Percentiles rank a stretch among this genome's conserved stretches.
Conservation (phyloP, 2,329 filamentous ascomycete genomes). For the Botrytis sinoallii region DNA sequence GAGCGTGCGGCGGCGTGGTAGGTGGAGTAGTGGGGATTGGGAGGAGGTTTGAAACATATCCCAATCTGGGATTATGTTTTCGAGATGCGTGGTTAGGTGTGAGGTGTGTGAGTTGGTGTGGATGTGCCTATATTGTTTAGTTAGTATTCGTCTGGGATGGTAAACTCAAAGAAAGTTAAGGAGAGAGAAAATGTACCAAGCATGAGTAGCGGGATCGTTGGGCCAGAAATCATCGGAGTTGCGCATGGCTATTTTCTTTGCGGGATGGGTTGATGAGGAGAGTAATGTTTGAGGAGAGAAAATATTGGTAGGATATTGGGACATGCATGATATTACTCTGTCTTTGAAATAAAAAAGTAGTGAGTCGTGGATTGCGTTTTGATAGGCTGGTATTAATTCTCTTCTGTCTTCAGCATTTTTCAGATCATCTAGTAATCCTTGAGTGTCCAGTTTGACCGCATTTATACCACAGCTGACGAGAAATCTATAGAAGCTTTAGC, state of each 20-base stretch:
- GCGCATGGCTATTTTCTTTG: slow-evolving; percentile 13
- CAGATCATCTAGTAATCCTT: slow-evolving; percentile 21
- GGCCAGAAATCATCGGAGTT: slow-evolving; percentile 27
- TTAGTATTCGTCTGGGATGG: not conserved
- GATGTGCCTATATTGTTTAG: slow-evolving; percentile 18
- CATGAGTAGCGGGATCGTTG: slow-evolving; percentile 20
- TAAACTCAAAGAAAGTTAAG: not conserved
- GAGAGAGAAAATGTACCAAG: slow-evolving; percentile 16
- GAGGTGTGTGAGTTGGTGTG: slow-evolving; percentile 23
- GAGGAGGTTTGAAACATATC: slow-evolving; percentile 24
- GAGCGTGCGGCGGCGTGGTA: slow-evolving; percentile 22
- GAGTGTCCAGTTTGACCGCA: slow-evolving; percentile 23
- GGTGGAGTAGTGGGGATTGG: slow-evolving; percentile 12
- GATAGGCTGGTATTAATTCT: slow-evolving; percentile 20
- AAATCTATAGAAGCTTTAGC: slow-evolving; percentile 13
- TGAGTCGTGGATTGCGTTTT: slow-evolving; percentile 17
- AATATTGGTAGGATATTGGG: slow-evolving; percentile 20
- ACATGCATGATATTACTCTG: slow-evolving; percentile 26
- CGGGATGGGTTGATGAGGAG: not conserved
- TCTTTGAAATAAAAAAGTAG: slow-evolving; percentile 19
- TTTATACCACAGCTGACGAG: slow-evolving; percentile 20
- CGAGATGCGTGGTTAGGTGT: slow-evolving; percentile 21
- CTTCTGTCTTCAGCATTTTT: not conserved
- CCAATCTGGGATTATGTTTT: slow-evolving; percentile 20
- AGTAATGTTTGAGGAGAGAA: slow-evolving; percentile 21